These are phyloP conservation scores for Adansonia madagascariensis DNA, from an alignment of 441 rosid species.

Conservation along the genomic window DNA sequence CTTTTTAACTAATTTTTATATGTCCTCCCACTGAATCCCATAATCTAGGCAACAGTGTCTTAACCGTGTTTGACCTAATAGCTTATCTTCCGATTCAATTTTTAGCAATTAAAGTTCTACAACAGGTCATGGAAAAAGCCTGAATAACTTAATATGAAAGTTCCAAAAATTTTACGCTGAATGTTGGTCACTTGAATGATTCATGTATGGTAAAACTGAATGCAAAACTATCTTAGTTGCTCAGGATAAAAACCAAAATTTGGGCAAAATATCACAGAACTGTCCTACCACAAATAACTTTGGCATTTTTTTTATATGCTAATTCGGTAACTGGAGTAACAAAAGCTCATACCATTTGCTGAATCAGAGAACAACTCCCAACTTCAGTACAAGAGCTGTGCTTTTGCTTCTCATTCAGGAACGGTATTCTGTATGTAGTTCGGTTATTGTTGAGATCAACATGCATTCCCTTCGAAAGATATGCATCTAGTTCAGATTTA, in stretches of 20 bases:
- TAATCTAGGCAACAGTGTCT: not conserved
- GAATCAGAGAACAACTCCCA: constrained; percentile 47
- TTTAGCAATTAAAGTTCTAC: not conserved
- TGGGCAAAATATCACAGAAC: not conserved
- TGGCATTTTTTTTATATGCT: not conserved
- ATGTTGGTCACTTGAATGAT: not conserved
- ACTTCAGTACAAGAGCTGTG: constrained; percentile 42
- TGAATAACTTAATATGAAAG: not conserved
- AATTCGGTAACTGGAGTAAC: constrained; percentile 25
- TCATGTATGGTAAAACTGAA: not conserved
- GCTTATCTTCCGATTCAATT: not conserved
- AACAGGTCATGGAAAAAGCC: not conserved
- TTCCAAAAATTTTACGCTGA: constrained; percentile 1
- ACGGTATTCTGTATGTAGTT: constrained; percentile 36
- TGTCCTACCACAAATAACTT: not conserved
- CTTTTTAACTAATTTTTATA: not conserved
- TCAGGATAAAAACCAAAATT: not conserved
- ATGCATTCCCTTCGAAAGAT: constrained; percentile 39
- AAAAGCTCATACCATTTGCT: constrained; percentile 58
- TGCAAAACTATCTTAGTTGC: constrained; percentile 3
- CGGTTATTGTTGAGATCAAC: constrained; percentile 43
- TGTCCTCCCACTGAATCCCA: not conserved
- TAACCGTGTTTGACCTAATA: not conserved
- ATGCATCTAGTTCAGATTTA: constrained; percentile 42
- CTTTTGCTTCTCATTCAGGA: constrained; percentile 45